Base-by-base conservation (phyloP, 768 basidiomycete species). In the Artomyces pyxidatus region DNA sequence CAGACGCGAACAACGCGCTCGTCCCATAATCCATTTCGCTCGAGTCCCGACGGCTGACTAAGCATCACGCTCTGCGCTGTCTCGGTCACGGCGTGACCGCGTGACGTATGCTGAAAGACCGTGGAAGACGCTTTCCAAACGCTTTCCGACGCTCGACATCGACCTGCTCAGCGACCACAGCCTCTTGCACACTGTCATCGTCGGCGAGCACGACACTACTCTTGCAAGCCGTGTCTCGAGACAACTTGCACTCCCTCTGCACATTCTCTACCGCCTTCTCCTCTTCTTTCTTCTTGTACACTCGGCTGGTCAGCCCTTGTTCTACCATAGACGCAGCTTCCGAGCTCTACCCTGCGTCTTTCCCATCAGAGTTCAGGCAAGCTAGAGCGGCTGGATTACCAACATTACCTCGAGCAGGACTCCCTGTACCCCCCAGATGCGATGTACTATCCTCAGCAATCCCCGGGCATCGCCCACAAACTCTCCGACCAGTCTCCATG, bases 381-480 rank as follows among this genome's bases (percentile, higher is more conserved):
- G 22, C 21, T 43, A 9, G 42, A 10, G 42, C 26, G 42, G 27
- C 42, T 43, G 23, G 22, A 25, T 30, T 42, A 6, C 44, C 42
- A 7, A 11, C 49, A 42, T 54, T 54, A 58, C 56, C 55, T 42
- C 29, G 44, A 52, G 38, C 35, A 55, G 42, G 29, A 38, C 42
- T 14, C 23, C 44, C 19, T 43, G 32, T 4, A 29, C 30, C 43
- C 47, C 55, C 58, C 68, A 65, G 65, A 75, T 74, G 74, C 73
- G 53, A 89, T 89, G 85, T 89, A 86, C 71, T 89, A 85, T 68
- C 75, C 85, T 61, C 85, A 87, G 63, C 85, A 86, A 66, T 88
- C 87, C 56, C 86, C 87, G 62, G 84, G 80, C 62, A 81, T 88
- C 62, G 71, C 75, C 55, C 85, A 85, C 72, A 88, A 88, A 63